These are phyloP conservation scores for Pythium folliculosum DNA, from an alignment of 352 stramenopile genomes.

Conservation along the genomic window DNA sequence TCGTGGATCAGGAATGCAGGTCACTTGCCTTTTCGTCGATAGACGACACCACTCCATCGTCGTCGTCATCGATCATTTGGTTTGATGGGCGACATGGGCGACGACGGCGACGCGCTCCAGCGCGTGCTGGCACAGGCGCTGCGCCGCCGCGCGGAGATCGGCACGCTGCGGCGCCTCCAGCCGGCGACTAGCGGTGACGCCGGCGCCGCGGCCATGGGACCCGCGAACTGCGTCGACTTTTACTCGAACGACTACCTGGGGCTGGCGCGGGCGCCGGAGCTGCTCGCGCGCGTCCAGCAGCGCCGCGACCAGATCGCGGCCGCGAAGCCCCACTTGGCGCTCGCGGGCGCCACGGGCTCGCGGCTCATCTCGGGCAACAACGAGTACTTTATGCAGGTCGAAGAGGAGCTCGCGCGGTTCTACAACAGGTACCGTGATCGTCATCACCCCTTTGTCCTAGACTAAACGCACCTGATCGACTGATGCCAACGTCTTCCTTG, in stretches of 20 bases:
- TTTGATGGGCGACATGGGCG: neutral
- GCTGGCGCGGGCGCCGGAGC: constrained; percentile 72
- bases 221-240: constrained; percentile 87
- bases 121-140: constrained; percentile 25
- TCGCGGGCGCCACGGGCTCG: constrained; percentile 80
- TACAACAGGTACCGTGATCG: constrained; percentile 67
- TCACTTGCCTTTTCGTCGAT: neutral
- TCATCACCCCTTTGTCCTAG: too few relatives aligned
- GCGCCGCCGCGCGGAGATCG: constrained; percentile 38
- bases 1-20: neutral
- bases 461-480: too few relatives aligned
- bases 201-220: constrained; percentile 13
- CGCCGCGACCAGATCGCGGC: constrained; percentile 45
- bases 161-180: constrained; percentile 58
- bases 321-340: constrained; percentile 27
- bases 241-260: constrained; percentile 98
- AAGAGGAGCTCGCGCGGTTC: constrained; percentile 81
- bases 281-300: constrained; percentile 52
- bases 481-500: too few relatives aligned
- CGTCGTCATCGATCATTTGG: neutral
- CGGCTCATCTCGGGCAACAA: constrained; percentile 95
- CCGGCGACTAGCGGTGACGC: constrained; percentile 3
- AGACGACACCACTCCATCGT: neutral
- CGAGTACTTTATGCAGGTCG: constrained; percentile 84
- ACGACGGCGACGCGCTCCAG: constrained; percentile 15